Evolutionary conservation across 768 basidiomycete genomes (phyloP).

Genomic region (Omphalotus guepiniiformis): DNA sequence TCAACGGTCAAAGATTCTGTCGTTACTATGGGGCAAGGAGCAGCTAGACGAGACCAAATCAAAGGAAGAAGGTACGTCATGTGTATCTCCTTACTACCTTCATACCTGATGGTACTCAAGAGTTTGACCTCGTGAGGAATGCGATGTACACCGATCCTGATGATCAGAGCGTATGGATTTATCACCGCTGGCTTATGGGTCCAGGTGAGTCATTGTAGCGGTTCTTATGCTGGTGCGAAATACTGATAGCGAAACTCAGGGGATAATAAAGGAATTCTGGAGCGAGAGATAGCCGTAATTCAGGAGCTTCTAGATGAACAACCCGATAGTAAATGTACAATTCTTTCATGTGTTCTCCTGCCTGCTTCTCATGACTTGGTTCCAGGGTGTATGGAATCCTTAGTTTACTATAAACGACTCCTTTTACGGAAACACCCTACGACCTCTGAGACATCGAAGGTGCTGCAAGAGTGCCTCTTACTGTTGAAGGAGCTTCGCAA

Average conservation of each 20-base stretch:
- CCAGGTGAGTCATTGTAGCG: conserved; percentile 42
- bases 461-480: conserved; percentile 42
- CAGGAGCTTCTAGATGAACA: conserved; percentile 84
- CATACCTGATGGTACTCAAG: conserved; percentile 34
- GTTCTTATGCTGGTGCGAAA: background rate
- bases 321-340: conserved; percentile 90
- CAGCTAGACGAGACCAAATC: conserved; percentile 48
- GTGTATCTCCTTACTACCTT: conserved; percentile 1
- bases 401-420: conserved; percentile 79
- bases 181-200: conserved; percentile 96
- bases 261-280: conserved; percentile 50
- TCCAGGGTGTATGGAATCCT: conserved; percentile 91
- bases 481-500: conserved; percentile 52
- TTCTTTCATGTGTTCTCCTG: background rate
- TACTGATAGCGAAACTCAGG: conserved; percentile 35
- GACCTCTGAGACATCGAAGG: conserved; percentile 25
- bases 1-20: conserved; percentile 81
- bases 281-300: conserved; percentile 74
- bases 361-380: background rate
- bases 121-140: conserved; percentile 88
- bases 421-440: conserved; percentile 46
- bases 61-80: conserved; percentile 61
- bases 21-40: conserved; percentile 59
- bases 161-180: conserved; percentile 97
- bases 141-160: conserved; percentile 96